Evolutionary conservation across 2,329 filamentous ascomycete genomes (phyloP).

Genomic region (Corinectria fuckeliana): DNA sequence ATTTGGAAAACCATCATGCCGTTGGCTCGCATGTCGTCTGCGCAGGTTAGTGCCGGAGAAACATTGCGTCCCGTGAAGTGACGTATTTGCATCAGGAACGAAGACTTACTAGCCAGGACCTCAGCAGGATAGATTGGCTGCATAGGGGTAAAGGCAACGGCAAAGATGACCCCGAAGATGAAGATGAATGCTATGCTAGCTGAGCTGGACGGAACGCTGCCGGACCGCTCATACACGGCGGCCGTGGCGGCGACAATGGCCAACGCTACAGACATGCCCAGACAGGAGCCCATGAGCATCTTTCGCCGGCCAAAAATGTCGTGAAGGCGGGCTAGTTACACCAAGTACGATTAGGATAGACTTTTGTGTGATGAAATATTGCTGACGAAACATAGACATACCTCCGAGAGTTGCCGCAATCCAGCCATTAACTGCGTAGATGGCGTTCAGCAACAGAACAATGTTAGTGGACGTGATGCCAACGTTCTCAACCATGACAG

Average conservation of each 20-base stretch:
- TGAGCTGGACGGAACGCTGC: constrained; percentile 41
- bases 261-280: constrained; percentile 44
- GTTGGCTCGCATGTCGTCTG: constrained; percentile 28
- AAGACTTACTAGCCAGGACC: constrained; percentile 7
- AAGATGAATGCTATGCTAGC: constrained; percentile 48
- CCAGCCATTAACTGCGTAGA: constrained; percentile 47
- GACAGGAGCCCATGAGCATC: constrained; percentile 46
- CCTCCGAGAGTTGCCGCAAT: constrained; percentile 42
- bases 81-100: background rate
- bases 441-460: constrained; percentile 46
- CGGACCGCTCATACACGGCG: constrained; percentile 40
- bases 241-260: constrained; percentile 46
- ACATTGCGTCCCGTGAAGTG: too few species aligned
- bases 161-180: constrained; percentile 45
- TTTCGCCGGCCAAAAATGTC: constrained; percentile 48
- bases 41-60: background rate
- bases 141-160: constrained; percentile 44
- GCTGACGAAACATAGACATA: background rate
- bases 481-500: constrained; percentile 44
- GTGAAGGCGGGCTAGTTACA: constrained; percentile 43
- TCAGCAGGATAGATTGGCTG: constrained; percentile 41
- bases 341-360: background rate
- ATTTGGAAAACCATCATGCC: constrained; percentile 28
- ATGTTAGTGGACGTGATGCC: constrained; percentile 45
- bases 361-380: background rate